Conservation (phyloP, 192 early-diverging fungal species). For the Thoreauomyces humboldtii region DNA sequence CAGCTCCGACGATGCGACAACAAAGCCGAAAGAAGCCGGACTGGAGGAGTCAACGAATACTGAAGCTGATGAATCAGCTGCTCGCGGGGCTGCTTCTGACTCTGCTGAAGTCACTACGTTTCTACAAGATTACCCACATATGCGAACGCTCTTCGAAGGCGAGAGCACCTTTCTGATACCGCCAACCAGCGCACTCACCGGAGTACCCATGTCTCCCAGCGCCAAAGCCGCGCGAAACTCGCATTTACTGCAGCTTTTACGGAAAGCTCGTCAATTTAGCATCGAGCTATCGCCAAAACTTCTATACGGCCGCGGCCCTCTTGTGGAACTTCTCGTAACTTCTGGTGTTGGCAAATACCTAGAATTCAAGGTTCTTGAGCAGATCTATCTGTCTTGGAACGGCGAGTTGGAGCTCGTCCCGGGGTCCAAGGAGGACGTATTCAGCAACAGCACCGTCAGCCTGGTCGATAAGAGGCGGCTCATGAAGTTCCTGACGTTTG, state of each 20-base stretch:
- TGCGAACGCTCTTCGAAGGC: too few species aligned
- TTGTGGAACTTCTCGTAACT: slow-evolving; percentile 73
- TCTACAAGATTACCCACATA: background rate
- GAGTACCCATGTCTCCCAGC: background rate
- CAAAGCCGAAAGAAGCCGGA: too few species aligned
- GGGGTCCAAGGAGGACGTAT: slow-evolving; percentile 88
- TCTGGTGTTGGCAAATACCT: slow-evolving; percentile 81
- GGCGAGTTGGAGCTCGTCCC: slow-evolving; percentile 64
- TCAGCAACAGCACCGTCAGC: slow-evolving; percentile 68
- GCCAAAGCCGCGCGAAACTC: background rate
- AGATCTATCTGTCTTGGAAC: slow-evolving; percentile 56
- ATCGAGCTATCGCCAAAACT: slow-evolving; percentile 73
- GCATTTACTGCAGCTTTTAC: background rate
- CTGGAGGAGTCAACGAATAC: too few species aligned
- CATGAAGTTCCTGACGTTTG: slow-evolving; percentile 79
- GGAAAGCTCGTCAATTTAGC: slow-evolving; percentile 59
- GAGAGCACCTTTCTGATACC: too few species aligned
- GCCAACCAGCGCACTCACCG: background rate
- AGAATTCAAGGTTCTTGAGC: slow-evolving; percentile 83
- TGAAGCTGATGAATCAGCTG: too few species aligned
- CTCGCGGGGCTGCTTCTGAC: too few species aligned
- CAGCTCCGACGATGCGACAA: too few species aligned
- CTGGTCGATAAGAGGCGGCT: slow-evolving; percentile 85
- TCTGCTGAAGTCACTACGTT: too few species aligned
- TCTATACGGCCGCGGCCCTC: slow-evolving; percentile 60